Evolutionary conservation across 768 basidiomycete genomes (phyloP).

Genomic region (Rhodotorula graminis): DNA sequence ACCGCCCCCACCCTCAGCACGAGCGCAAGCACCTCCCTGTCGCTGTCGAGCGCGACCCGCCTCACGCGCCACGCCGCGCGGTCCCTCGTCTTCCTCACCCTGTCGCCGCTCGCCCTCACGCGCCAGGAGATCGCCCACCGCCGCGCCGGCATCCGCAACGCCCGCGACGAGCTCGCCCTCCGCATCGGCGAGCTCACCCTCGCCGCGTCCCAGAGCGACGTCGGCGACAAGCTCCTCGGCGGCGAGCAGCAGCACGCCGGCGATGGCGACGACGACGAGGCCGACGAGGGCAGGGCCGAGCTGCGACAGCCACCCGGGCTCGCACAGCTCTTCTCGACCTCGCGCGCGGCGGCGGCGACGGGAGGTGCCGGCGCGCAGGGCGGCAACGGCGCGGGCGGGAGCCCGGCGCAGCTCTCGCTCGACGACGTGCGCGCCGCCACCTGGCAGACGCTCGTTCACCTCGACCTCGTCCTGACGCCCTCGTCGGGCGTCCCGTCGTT

Average conservation of each 20-base stretch:
- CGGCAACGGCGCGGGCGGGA: background rate
- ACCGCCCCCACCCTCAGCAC: background rate
- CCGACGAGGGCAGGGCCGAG: slow-evolving; percentile 1
- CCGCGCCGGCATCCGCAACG: slow-evolving; percentile 57
- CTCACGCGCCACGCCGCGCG: slow-evolving; percentile 28
- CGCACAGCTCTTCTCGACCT: slow-evolving; percentile 45
- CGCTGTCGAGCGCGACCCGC: slow-evolving; percentile 14
- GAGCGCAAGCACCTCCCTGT: background rate
- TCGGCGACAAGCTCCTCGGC: slow-evolving; percentile 4
- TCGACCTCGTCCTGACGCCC: slow-evolving; percentile 34
- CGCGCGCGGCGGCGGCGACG: background rate
- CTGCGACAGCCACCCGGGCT: background rate
- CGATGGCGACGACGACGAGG: background rate
- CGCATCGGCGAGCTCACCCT: slow-evolving; percentile 51
- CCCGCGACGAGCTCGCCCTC: slow-evolving; percentile 61
- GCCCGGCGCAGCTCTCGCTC: background rate
- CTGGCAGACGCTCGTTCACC: slow-evolving; percentile 30
- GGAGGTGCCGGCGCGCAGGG: background rate
- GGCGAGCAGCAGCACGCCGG: background rate
- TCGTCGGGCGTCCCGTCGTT: slow-evolving; percentile 22
- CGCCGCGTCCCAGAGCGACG: slow-evolving; percentile 8
- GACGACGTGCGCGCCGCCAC: slow-evolving; percentile 18
- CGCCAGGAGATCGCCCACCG: slow-evolving; percentile 65
- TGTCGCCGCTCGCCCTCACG: slow-evolving; percentile 59
- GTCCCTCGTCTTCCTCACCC: slow-evolving; percentile 45